Conservation (phyloP, 2,329 filamentous ascomycete species). For the Ascochyta viciae-villosae region DNA sequence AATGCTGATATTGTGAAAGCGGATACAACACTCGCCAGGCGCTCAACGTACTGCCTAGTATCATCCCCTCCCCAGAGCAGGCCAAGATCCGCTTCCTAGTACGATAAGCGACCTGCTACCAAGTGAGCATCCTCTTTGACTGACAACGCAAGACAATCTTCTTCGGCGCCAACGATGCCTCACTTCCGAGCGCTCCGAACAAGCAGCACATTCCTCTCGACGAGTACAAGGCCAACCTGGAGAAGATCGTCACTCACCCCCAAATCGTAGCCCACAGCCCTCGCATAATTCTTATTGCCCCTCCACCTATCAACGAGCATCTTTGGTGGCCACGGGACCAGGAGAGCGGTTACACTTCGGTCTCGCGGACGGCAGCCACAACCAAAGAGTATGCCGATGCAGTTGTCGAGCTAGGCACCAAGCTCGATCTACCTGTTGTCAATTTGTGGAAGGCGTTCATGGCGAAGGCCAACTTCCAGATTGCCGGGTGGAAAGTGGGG, state of each 20-base stretch:
- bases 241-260: conserved; percentile 74
- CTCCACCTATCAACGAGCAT: conserved; percentile 83
- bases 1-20: conserved; percentile 45
- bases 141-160: conserved; percentile 69
- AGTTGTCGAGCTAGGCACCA: conserved; percentile 66
- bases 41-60: conserved; percentile 69
- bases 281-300: conserved; percentile 78
- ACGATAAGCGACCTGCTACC: not conserved
- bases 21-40: conserved; percentile 85
- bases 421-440: conserved; percentile 67
- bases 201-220: conserved; percentile 81
- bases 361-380: conserved; percentile 63
- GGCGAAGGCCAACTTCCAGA: conserved; percentile 63
- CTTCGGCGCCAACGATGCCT: conserved; percentile 90
- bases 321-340: conserved; percentile 61
- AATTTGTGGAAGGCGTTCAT: conserved; percentile 85
- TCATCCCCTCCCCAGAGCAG: conserved; percentile 71
- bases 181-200: conserved; percentile 66
- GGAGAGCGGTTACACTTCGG: conserved; percentile 44
- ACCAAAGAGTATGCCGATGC: conserved; percentile 72
- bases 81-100: conserved; percentile 73
- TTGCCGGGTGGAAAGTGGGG: conserved; percentile 47
- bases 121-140: not conserved
- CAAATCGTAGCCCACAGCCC: conserved; percentile 72
- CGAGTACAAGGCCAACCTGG: conserved; percentile 76